Percentiles rank a stretch among this genome's conserved stretches.
phyloP scores from a whole-genome alignment of 176 grass and related monocot genomes.

The Zoysia pacifica region DNA sequence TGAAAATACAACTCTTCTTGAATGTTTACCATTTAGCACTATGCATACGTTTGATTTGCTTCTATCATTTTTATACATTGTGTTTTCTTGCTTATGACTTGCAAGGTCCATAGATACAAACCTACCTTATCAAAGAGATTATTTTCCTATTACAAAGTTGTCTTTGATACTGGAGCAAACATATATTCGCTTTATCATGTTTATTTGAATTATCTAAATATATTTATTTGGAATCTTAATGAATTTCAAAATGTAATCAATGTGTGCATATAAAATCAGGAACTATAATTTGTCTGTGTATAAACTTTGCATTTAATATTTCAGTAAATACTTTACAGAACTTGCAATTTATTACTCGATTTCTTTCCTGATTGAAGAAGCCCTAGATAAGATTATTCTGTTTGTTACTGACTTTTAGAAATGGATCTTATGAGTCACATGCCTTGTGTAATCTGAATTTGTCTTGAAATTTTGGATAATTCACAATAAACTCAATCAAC shows the following conservation, averaged over 20 bases:
- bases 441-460: not conserved
- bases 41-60: not conserved
- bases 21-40: not conserved
- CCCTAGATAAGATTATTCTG: not conserved
- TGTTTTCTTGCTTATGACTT: not conserved
- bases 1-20: not conserved
- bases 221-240: conserved; percentile 15
- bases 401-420: not conserved
- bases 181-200: not conserved
- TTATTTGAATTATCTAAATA: not conserved
- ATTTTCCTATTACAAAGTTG: not conserved
- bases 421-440: not conserved
- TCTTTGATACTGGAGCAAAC: not conserved
- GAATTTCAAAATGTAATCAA: not conserved
- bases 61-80: not conserved
- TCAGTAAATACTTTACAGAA: not conserved
- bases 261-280: not conserved
- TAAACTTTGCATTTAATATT: not conserved
- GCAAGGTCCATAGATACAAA: not conserved
- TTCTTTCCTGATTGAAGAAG: too few relatives aligned
- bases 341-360: not conserved
- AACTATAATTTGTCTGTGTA: not conserved
- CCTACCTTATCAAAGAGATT: not conserved
- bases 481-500: not conserved
- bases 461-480: not conserved